Evolutionary conservation across 176 grass and related monocot genomes (phyloP).

Genomic region (Zoysia pacifica): DNA sequence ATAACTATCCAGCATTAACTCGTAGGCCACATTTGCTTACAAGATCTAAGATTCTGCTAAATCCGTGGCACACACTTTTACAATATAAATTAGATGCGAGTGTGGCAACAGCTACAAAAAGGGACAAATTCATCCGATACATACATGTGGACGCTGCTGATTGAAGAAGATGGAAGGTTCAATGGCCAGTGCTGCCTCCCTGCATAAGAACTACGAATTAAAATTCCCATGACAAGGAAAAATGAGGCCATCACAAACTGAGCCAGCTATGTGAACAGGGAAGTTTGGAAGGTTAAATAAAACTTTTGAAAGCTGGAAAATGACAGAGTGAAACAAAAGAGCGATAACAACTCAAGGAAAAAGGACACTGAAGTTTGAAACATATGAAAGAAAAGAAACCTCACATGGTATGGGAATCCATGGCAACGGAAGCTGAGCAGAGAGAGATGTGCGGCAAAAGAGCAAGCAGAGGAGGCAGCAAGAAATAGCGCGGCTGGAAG

Average conservation of each 20-base stretch:
- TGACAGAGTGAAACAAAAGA: neutral
- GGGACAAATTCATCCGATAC: conserved; percentile 28
- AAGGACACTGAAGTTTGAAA: neutral
- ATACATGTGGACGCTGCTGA: conserved; percentile 39
- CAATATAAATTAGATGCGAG: conserved; percentile 12
- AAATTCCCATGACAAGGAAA: conserved; percentile 10
- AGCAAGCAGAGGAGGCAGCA: conserved; percentile 13
- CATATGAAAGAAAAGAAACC: conserved; percentile 13
- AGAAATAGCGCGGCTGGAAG: neutral
- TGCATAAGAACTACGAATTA: conserved; percentile 34
- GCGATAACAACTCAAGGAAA: neutral
- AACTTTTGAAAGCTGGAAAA: conserved; percentile 27
- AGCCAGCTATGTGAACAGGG: neutral
- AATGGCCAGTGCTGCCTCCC: conserved; percentile 23
- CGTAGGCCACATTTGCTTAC: neutral
- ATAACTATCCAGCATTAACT: neutral
- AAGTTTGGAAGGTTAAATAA: neutral
- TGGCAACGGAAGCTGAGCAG: neutral
- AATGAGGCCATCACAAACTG: neutral
- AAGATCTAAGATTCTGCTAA: conserved; percentile 2
- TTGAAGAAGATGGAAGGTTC: conserved; percentile 9
- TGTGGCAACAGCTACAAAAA: neutral
- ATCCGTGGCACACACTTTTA: neutral
- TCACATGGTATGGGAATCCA: conserved; percentile 41
- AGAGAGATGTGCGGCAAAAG: conserved; percentile 5